These are phyloP conservation scores for Durusdinium trenchii DNA, from an alignment of 73 alveolate genomes.

Conservation along the genomic window DNA sequence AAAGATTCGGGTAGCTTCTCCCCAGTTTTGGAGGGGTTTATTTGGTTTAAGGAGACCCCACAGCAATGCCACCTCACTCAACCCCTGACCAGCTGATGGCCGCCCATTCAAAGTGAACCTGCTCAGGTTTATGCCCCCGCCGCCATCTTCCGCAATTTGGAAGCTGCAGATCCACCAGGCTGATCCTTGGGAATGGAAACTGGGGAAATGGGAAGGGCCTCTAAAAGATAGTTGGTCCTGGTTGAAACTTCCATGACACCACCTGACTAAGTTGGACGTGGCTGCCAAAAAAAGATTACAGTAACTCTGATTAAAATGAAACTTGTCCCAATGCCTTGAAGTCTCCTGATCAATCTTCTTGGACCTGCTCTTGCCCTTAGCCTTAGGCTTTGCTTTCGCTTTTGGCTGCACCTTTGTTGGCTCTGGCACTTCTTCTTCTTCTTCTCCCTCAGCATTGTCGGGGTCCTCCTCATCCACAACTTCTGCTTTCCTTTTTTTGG, in stretches of 20 bases:
- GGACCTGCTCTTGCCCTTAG: background rate
- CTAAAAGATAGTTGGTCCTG: too few species aligned
- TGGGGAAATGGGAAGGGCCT: too few species aligned
- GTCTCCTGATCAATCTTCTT: background rate
- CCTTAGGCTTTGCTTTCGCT: background rate
- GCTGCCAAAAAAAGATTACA: background rate
- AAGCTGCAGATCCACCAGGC: background rate
- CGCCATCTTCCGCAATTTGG: background rate
- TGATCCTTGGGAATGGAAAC: too few species aligned
- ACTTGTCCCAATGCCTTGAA: too few species aligned
- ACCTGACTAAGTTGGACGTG: background rate
- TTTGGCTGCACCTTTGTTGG: too few species aligned
- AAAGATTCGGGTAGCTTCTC: background rate
- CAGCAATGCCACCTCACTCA: background rate
- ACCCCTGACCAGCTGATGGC: background rate
- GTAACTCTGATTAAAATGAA: background rate
- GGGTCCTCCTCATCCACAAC: background rate
- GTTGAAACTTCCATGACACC: too few species aligned
- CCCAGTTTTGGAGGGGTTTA: background rate
- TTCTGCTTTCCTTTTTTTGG: background rate
- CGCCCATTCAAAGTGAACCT: background rate
- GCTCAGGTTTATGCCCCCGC: background rate
- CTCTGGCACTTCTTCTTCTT: background rate
- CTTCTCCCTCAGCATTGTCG: background rate
- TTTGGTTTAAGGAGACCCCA: background rate